Percentiles rank a stretch among this genome's conserved stretches.
Evolutionary conservation across 371 early-diverging fungal species (phyloP).

Genomic region (Rhizopus delemar): DNA sequence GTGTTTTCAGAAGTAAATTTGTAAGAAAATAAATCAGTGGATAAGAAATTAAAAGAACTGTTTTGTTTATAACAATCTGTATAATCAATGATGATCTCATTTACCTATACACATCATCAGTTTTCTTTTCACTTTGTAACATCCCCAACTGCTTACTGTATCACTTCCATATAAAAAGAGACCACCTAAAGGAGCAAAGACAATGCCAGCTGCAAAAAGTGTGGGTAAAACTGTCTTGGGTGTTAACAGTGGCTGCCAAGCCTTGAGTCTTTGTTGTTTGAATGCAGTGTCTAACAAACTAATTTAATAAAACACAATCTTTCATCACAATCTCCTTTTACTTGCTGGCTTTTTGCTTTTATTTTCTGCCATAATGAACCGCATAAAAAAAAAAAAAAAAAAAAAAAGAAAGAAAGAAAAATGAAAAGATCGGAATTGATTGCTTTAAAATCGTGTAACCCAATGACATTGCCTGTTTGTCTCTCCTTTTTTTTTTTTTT

Average conservation of each 20-base stretch:
- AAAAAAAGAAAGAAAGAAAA: constrained; percentile 12
- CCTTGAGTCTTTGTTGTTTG: constrained; percentile 89
- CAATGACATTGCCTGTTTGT: not conserved
- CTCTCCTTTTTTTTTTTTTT: not conserved
- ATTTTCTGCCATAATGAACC: constrained; percentile 32
- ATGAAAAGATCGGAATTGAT: not conserved
- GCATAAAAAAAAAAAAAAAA: constrained; percentile 2
- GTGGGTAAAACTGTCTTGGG: constrained; percentile 87
- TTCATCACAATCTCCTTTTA: constrained; percentile 12
- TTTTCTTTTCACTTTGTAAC: not conserved
- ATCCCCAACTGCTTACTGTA: constrained; percentile 29
- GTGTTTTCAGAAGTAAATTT: constrained; percentile 47
- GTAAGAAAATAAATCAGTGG: constrained; percentile 35
- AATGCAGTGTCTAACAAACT: constrained; percentile 74
- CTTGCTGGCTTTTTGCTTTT: constrained; percentile 53
- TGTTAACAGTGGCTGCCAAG: constrained; percentile 92
- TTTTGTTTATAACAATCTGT: constrained; percentile 61
- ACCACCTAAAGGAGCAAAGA: constrained; percentile 86
- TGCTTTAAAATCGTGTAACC: not conserved
- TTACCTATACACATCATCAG: constrained; percentile 41
- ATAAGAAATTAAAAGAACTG: constrained; percentile 4
- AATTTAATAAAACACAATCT: not conserved
- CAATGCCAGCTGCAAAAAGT: constrained; percentile 79
- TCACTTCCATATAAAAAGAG: constrained; percentile 65
- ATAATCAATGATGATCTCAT: constrained; percentile 83